Conservation (phyloP, 345 rosid genomes). For the Trapa bicornis region DNA sequence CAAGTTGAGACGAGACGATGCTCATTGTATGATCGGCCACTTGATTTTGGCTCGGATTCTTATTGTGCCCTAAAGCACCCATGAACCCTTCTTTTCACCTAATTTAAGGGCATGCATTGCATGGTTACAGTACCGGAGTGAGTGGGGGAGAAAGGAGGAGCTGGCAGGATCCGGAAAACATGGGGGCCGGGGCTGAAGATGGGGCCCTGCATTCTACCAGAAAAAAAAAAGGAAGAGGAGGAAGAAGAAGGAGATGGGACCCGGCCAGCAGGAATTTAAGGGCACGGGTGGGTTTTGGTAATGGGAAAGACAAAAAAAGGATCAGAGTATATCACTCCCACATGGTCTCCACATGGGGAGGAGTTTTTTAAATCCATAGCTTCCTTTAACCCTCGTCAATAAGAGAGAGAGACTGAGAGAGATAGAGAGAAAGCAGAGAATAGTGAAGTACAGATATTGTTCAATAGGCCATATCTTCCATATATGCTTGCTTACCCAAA, state of each 20-base stretch:
- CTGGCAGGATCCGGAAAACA: slow-evolving; percentile 65
- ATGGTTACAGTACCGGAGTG: too few relatives aligned
- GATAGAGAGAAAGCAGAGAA: not conserved
- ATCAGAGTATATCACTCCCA: slow-evolving; percentile 11
- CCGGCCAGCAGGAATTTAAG: slow-evolving; percentile 21
- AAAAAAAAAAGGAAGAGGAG: too few relatives aligned
- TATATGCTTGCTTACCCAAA: not conserved
- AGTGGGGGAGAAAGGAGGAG: not conserved
- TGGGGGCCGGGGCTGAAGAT: slow-evolving; percentile 15
- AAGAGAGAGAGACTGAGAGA: not conserved
- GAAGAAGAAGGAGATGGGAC: slow-evolving; percentile 8
- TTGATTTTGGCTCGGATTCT: not conserved
- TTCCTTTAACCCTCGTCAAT: not conserved
- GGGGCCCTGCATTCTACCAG: too few relatives aligned
- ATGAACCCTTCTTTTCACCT: not conserved
- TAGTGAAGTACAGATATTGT: slow-evolving; percentile 3
- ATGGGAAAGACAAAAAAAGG: not conserved
- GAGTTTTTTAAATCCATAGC: slow-evolving; percentile 9
- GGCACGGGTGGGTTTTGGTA: slow-evolving; percentile 15
- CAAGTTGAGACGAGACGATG: too few relatives aligned
- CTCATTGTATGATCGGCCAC: not conserved
- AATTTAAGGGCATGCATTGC: not conserved
- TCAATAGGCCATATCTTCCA: slow-evolving; percentile 3
- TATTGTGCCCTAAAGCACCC: not conserved
- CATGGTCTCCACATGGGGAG: slow-evolving; percentile 49